A percentile compares a stretch with the other conserved stretches of the same genome.
phyloP scores from a whole-genome alignment of 2,329 filamentous ascomycete genomes.

The Epichloe baconii region DNA sequence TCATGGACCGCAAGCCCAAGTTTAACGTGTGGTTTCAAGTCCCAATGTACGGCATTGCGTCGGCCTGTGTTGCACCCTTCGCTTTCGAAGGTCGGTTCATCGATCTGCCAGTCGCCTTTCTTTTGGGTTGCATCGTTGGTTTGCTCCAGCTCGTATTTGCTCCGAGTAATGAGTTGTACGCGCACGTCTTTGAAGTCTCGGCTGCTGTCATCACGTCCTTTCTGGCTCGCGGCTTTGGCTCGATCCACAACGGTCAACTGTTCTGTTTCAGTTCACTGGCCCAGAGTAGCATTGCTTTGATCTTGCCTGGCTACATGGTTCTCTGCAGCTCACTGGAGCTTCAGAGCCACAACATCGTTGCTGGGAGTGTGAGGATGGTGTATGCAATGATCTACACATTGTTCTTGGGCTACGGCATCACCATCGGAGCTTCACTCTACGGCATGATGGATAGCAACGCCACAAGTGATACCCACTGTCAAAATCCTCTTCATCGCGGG shows the following conservation, averaged over 20 bases:
- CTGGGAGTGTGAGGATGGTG: slow-evolving; percentile 62
- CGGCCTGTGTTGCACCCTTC: slow-evolving; percentile 64
- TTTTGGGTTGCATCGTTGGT: slow-evolving; percentile 63
- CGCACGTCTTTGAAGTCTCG: slow-evolving; percentile 37
- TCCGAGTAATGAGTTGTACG: slow-evolving; percentile 59
- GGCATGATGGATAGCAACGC: slow-evolving; percentile 47
- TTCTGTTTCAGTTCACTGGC: slow-evolving; percentile 63
- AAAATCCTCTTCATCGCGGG: slow-evolving; percentile 27
- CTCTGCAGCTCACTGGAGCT: slow-evolving; percentile 45
- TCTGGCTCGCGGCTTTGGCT: slow-evolving; percentile 54
- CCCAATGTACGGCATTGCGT: slow-evolving; percentile 61
- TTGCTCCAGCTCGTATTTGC: slow-evolving; percentile 62
- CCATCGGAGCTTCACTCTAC: slow-evolving; percentile 53
- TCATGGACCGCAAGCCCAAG: slow-evolving; percentile 33
- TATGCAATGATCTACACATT: slow-evolving; percentile 65
- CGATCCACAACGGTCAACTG: slow-evolving; percentile 41
- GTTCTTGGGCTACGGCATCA: slow-evolving; percentile 62
- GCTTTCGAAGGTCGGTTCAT: slow-evolving; percentile 66
- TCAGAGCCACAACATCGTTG: slow-evolving; percentile 56
- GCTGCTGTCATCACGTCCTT: slow-evolving; percentile 55
- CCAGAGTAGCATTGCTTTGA: slow-evolving; percentile 63
- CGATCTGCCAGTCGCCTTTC: slow-evolving; percentile 64
- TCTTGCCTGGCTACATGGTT: slow-evolving; percentile 48
- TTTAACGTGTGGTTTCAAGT: slow-evolving; percentile 43
- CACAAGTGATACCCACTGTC: slow-evolving; percentile 29